These are phyloP conservation scores for Blastobotrys niveus DNA, from an alignment of 1,139 yeast genomes.

Conservation along the genomic window DNA sequence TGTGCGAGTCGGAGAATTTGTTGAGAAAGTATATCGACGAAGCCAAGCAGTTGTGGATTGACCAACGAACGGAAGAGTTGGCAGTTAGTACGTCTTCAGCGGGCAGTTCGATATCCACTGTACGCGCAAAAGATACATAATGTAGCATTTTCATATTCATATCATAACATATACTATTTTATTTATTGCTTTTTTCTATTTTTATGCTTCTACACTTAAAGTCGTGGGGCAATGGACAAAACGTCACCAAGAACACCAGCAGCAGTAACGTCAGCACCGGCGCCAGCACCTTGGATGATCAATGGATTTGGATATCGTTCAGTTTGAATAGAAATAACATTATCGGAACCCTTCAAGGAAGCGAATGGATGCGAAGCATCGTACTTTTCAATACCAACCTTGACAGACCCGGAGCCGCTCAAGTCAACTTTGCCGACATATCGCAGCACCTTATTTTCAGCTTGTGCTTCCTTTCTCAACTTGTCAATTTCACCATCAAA, in stretches of 20 bases:
- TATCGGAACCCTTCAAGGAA: conserved; percentile 89
- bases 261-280: conserved; percentile 98
- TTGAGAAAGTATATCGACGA: conserved; percentile 52
- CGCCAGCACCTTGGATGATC: conserved; percentile 96
- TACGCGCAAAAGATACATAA: too few species aligned
- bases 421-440: conserved; percentile 89
- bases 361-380: conserved; percentile 92
- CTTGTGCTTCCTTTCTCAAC: conserved; percentile 73
- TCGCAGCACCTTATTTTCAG: conserved; percentile 80
- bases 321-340: conserved; percentile 86
- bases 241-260: conserved; percentile 96
- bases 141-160: background rate
- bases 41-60: conserved; percentile 30
- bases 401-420: conserved; percentile 49
- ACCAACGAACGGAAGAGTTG: conserved; percentile 6
- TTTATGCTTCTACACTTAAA: conserved; percentile 37
- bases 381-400: conserved; percentile 79
- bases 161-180: background rate
- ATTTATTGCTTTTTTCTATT: conserved; percentile 4
- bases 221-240: conserved; percentile 83
- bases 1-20: conserved; percentile 49
- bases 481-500: conserved; percentile 75
- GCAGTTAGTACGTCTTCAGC: too few species aligned
- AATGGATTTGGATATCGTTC: conserved; percentile 89
- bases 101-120: too few species aligned